These are phyloP conservation scores for Lecanicillium sp. DNA, from an alignment of 2,329 filamentous ascomycete species.

Conservation along the genomic window DNA sequence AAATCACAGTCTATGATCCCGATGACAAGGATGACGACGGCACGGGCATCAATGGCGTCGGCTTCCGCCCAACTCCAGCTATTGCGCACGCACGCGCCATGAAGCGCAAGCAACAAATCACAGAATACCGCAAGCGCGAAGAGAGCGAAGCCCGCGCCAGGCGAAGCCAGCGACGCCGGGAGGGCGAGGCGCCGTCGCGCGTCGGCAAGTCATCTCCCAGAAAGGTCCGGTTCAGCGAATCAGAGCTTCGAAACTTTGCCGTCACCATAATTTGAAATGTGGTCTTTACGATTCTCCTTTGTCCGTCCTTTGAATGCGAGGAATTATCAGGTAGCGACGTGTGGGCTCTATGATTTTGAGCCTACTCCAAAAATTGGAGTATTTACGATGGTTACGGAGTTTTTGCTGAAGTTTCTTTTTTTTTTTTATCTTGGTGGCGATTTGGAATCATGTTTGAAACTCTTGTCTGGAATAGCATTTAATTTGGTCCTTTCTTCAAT, in stretches of 20 bases:
- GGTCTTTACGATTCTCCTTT: background rate
- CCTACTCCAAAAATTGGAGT: background rate
- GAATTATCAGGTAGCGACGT: background rate
- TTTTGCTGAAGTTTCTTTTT: constrained; percentile 2
- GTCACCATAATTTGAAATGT: constrained; percentile 26
- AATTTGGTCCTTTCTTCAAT: background rate
- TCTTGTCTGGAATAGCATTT: background rate
- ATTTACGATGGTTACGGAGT: background rate
- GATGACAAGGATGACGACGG: constrained; percentile 62
- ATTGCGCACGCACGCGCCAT: constrained; percentile 51
- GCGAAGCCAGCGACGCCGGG: constrained; percentile 46
- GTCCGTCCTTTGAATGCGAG: background rate
- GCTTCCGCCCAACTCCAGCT: constrained; percentile 58
- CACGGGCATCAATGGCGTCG: constrained; percentile 61
- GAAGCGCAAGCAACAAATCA: constrained; percentile 55
- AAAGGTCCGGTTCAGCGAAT: constrained; percentile 36
- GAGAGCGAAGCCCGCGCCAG: constrained; percentile 53
- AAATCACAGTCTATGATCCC: constrained; percentile 61
- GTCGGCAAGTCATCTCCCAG: constrained; percentile 24
- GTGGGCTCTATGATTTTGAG: background rate
- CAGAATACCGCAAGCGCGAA: constrained; percentile 56
- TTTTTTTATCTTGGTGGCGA: background rate
- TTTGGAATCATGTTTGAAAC: background rate
- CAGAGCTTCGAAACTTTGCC: constrained; percentile 28
- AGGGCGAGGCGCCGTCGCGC: constrained; percentile 22